Evolutionary conservation across 306 rosid genomes (phyloP), one percentile per base, ranked within the genome.

Genomic region (Cucumis melo): DNA sequence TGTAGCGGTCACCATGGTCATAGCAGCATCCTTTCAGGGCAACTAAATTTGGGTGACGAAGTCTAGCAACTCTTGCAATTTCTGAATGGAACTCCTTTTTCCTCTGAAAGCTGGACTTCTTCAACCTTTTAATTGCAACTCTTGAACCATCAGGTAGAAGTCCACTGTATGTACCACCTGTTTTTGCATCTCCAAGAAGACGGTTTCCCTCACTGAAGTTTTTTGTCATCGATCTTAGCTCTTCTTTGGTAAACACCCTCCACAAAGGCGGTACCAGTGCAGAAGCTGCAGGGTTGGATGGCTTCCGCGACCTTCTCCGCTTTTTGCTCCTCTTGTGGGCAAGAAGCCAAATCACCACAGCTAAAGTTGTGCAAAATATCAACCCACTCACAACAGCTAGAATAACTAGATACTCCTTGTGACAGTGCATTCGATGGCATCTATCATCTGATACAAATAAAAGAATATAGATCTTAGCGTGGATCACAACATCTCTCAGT

Each of bases 11-110:
- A 79, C 97, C 95, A 46, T 94, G 99, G 83, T 86, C 93, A 82
- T 94, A 94, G 88, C 99, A 92, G 84, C 99, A 94, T 55, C 99
- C 99, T 87, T 87, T 92, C 75, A 94, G 92, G 82, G 93, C 91
- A 85, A 94, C 96, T 84, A 94, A 83, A 87, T 90, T 92, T 78
- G 96, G 90, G 84, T 94, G 95, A 56, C 87, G 93, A 76, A 94
- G 99, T 88, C 86, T 90, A 29, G 99, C 96, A 85, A 94, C 97
- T 84, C 97, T 89, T 68, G 95, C 88, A 81, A 94, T 89, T 81
- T 88, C 99, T 55, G 97, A 92, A 83, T 89, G 87, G 82, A 94
- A 94, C 87, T 94, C 99, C 36, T 92, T 92, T 79, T 94, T 94
- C 83, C 99, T 88, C 78, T 94, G 96, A 82, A 91, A 94, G 80